Conservation (phyloP, 2,329 filamentous ascomycete species). For the Ascochyta viciae-villosae region DNA sequence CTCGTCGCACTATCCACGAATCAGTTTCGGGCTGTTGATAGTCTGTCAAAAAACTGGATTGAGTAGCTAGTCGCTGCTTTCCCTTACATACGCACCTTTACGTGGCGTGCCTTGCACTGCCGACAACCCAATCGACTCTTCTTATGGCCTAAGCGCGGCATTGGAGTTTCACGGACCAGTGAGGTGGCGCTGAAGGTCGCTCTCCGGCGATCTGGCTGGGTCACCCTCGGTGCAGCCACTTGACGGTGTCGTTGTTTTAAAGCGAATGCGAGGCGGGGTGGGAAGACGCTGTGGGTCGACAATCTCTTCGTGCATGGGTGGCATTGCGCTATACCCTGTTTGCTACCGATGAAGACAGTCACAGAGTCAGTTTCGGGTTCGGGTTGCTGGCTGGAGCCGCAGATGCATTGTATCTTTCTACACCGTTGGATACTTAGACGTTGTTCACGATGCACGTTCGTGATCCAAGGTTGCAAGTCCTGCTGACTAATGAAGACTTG, state of each 20-base stretch:
- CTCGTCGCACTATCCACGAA: slow-evolving; percentile 47
- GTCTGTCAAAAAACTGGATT: slow-evolving; percentile 3
- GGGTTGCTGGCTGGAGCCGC: slow-evolving; percentile 9
- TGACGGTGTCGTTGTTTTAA: slow-evolving; percentile 16
- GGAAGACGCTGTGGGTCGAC: slow-evolving; percentile 18
- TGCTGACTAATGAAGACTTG: slow-evolving; percentile 1
- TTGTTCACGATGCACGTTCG: neutral
- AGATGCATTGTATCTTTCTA: neutral
- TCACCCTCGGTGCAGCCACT: slow-evolving; percentile 13
- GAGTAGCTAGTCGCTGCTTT: neutral
- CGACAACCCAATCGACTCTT: slow-evolving; percentile 45
- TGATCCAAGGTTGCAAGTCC: neutral
- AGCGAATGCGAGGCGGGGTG: slow-evolving; percentile 34
- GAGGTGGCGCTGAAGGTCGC: slow-evolving; percentile 15
- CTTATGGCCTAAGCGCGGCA: slow-evolving; percentile 49
- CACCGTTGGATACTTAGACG: neutral
- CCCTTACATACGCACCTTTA: slow-evolving; percentile 41
- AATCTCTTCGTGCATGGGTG: slow-evolving; percentile 23
- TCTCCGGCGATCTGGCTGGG: slow-evolving; percentile 15
- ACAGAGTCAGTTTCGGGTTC: slow-evolving; percentile 22
- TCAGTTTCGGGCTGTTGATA: slow-evolving; percentile 5
- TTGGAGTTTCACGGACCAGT: slow-evolving; percentile 23
- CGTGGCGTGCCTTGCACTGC: slow-evolving; percentile 48
- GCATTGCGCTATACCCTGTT: slow-evolving; percentile 28
- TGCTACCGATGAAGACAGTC: slow-evolving; percentile 9